Evolutionary conservation across 352 stramenopile genomes (phyloP).

Genomic region (Phytophthora fragariae): DNA sequence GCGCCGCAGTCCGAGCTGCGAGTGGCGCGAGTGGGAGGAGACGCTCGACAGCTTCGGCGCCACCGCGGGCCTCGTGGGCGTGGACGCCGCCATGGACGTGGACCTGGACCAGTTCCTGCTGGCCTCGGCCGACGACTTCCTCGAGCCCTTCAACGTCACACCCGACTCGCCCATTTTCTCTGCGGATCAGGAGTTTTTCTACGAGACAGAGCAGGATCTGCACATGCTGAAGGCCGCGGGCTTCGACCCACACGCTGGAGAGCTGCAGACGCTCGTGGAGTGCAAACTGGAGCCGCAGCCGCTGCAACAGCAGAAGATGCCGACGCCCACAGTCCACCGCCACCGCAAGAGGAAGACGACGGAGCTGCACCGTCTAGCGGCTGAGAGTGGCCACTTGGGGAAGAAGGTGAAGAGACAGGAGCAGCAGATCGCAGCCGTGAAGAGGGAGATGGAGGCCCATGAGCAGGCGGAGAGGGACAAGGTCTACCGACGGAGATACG

Average conservation of each 20-base stretch:
- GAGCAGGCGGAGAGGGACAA: conserved; percentile 50
- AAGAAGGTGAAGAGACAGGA: conserved; percentile 55
- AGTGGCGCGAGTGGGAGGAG: conserved; percentile 54
- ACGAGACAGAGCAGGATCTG: conserved; percentile 43
- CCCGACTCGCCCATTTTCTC: conserved; percentile 44
- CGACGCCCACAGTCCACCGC: conserved; percentile 23
- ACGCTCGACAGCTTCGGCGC: conserved; percentile 41
- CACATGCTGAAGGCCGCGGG: conserved; percentile 29
- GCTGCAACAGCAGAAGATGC: conserved; percentile 20
- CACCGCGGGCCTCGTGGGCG: conserved; percentile 4
- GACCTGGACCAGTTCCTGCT: conserved; percentile 76
- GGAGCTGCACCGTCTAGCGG: conserved; percentile 33
- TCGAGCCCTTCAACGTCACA: conserved; percentile 53
- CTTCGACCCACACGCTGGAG: conserved; percentile 41
- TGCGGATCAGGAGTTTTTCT: conserved; percentile 28
- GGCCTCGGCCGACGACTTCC: conserved; percentile 65
- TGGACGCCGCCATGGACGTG: conserved; percentile 48
- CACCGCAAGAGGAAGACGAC: conserved; percentile 73
- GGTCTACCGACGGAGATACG: conserved; percentile 69
- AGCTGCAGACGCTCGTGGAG: conserved; percentile 48
- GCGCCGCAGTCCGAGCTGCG: conserved; percentile 43
- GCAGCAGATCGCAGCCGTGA: conserved; percentile 27
- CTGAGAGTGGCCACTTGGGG: conserved; percentile 28
- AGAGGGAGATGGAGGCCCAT: conserved; percentile 36
- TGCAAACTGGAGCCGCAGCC: conserved; percentile 42